Conservation (phyloP, 441 rosid species). For the Gossypium gossypioides region DNA sequence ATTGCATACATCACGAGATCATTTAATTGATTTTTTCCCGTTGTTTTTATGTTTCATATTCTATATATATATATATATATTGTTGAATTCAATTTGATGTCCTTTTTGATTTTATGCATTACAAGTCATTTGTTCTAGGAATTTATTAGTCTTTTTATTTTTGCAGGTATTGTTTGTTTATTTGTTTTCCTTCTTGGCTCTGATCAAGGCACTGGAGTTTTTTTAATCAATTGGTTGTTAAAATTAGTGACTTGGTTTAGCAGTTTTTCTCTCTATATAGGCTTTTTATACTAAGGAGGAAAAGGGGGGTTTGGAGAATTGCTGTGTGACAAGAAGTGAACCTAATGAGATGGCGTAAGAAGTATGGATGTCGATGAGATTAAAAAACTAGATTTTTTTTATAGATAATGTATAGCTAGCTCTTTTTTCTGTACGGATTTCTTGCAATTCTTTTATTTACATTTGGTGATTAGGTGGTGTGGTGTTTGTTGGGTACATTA, state of each 20-base stretch:
- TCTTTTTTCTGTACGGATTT: neutral
- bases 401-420: neutral
- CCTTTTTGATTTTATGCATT: neutral
- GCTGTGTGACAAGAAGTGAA: neutral
- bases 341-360: neutral
- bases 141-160: neutral
- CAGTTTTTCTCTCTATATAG: neutral
- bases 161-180: neutral
- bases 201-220: neutral
- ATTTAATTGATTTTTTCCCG: neutral
- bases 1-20: neutral
- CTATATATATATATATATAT: neutral
- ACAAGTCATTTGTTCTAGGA: neutral
- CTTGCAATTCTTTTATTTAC: neutral
- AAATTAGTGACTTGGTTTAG: neutral
- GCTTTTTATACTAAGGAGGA: neutral
- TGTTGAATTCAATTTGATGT: neutral
- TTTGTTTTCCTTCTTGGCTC: neutral
- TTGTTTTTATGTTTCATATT: neutral
- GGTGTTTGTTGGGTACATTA: slow-evolving; percentile 4
- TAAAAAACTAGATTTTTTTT: neutral
- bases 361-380: neutral
- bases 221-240: neutral
- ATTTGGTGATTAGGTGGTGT: neutral
- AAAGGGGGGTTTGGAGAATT: neutral